A percentile compares a stretch with the other conserved stretches of the same genome.
phyloP scores from a whole-genome alignment of 2,329 filamentous ascomycete species.

The Chrysoporthe deuterocubensis region DNA sequence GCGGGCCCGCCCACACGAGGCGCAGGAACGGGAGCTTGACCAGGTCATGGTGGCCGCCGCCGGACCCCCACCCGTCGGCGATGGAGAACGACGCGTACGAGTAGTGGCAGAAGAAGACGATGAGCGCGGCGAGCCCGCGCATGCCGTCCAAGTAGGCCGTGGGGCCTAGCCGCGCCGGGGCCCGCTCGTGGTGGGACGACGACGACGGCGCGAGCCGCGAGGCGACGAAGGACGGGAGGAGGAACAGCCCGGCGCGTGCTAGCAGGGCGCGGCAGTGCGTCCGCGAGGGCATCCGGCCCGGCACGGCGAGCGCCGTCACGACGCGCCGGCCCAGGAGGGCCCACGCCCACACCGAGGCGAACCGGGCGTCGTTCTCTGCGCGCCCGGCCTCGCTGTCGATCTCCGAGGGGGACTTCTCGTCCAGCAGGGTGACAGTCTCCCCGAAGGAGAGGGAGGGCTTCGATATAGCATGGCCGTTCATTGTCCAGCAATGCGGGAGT shows the following conservation, averaged over 20 bases:
- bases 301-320: conserved; percentile 33
- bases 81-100: conserved; percentile 57
- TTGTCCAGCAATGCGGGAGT: conserved; percentile 38
- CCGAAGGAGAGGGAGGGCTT: conserved; percentile 43
- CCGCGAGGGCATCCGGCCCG: conserved; percentile 37
- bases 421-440: conserved; percentile 50
- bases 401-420: conserved; percentile 50
- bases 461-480: conserved; percentile 45
- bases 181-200: conserved; percentile 37
- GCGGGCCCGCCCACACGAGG: conserved; percentile 58
- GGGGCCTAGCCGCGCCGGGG: conserved; percentile 44
- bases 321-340: conserved; percentile 35
- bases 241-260: conserved; percentile 47
- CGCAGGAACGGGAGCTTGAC: conserved; percentile 59
- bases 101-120: conserved; percentile 62
- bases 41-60: conserved; percentile 48
- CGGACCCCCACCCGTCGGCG: conserved; percentile 53
- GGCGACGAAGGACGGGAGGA: conserved; percentile 59
- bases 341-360: conserved; percentile 39
- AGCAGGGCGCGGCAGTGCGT: conserved; percentile 34
- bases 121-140: conserved; percentile 58
- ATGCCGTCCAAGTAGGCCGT: conserved; percentile 64
- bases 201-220: conserved; percentile 42
- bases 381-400: conserved; percentile 47
- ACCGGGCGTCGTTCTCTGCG: conserved; percentile 43